These are phyloP conservation scores for Asterophora lycoperdoides DNA, from an alignment of 768 basidiomycete species.

Conservation along the genomic window DNA sequence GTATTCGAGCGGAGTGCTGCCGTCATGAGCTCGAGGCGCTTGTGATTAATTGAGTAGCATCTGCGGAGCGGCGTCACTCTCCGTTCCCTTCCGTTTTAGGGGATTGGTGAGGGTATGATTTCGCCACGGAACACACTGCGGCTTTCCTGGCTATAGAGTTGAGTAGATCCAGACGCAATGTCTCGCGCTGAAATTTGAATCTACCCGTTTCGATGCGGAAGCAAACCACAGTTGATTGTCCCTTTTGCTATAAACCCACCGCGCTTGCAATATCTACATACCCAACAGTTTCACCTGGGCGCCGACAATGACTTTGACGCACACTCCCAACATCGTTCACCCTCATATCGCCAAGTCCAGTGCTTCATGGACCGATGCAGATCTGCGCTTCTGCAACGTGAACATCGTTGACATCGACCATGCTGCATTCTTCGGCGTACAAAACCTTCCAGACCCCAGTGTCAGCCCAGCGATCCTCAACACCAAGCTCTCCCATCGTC, in stretches of 20 bases:
- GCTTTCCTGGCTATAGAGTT: background rate
- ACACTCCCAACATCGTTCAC: background rate
- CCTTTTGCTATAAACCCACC: slow-evolving; percentile 5
- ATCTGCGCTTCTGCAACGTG: slow-evolving; percentile 12
- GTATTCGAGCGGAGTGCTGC: too few species aligned
- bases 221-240: background rate
- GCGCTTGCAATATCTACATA: background rate
- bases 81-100: background rate
- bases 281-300: background rate
- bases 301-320: background rate
- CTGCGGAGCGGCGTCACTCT: background rate
- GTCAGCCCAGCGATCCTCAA: slow-evolving; percentile 12
- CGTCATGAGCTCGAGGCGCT: too few species aligned
- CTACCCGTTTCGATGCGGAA: background rate
- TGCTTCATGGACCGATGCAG: slow-evolving; percentile 15
- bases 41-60: background rate
- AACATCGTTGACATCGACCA: slow-evolving; percentile 12
- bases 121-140: background rate
- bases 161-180: background rate
- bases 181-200: background rate
- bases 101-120: background rate
- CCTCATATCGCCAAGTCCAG: slow-evolving; percentile 8
- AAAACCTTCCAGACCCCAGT: slow-evolving; percentile 4
- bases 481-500: slow-evolving; percentile 3
- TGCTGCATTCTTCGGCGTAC: slow-evolving; percentile 10